phyloP scores from a whole-genome alignment of 2,329 filamentous ascomycete genomes.

The Xylariaceae sp. region DNA sequence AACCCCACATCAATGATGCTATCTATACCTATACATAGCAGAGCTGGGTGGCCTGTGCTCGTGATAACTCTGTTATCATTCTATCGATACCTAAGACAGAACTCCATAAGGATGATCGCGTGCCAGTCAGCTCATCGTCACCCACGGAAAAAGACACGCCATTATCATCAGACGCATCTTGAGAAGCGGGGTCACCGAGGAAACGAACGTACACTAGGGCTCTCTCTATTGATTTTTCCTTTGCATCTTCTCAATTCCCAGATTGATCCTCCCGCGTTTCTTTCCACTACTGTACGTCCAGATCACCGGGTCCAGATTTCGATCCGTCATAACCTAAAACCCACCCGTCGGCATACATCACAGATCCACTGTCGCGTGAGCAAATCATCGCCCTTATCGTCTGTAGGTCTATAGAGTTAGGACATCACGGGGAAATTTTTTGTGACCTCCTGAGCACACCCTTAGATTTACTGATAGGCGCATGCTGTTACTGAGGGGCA shows the following conservation, averaged over 20 bases:
- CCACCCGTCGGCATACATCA: slow-evolving; percentile 1
- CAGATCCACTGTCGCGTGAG: slow-evolving; percentile 18
- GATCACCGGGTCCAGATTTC: not conserved
- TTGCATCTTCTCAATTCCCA: slow-evolving; percentile 1
- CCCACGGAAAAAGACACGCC: slow-evolving; percentile 5
- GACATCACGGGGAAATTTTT: not conserved
- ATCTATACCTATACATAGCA: too few species aligned
- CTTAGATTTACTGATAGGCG: too few species aligned
- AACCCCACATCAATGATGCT: too few species aligned
- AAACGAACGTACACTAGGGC: too few species aligned
- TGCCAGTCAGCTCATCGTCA: slow-evolving; percentile 8
- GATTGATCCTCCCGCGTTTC: not conserved
- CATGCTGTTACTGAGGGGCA: too few species aligned
- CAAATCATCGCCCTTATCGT: not conserved
- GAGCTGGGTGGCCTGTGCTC: too few species aligned
- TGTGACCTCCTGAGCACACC: not conserved
- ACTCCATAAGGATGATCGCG: slow-evolving; percentile 14
- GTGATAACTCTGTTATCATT: too few species aligned
- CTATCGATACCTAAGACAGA: slow-evolving; percentile 3
- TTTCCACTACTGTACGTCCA: not conserved
- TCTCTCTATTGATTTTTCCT: not conserved
- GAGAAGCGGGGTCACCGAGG: too few species aligned
- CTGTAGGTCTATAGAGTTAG: not conserved
- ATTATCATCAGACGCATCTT: slow-evolving; percentile 21
- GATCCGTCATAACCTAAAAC: slow-evolving; percentile 2